Conservation (phyloP, 768 basidiomycete species). For the Floccularia luteovirens region DNA sequence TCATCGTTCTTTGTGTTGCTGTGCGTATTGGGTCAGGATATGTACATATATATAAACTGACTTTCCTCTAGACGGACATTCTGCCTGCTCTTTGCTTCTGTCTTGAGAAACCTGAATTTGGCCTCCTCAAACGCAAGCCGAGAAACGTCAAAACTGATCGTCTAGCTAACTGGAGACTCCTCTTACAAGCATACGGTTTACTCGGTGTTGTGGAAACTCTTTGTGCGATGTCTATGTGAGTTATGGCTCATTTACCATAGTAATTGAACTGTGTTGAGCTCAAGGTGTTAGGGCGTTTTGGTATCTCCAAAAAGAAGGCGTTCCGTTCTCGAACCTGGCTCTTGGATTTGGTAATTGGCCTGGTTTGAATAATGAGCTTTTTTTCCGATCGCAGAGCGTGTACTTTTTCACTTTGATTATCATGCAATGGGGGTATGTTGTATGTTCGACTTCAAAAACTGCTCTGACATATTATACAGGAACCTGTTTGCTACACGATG, state of each 20-base stretch:
- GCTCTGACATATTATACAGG: constrained; percentile 10
- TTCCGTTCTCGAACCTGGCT: not conserved
- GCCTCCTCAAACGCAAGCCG: constrained; percentile 46
- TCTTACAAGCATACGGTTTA: constrained; percentile 53
- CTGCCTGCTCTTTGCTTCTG: constrained; percentile 46
- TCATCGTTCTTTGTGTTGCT: constrained; percentile 45
- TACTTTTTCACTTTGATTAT: constrained; percentile 13
- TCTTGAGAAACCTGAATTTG: constrained; percentile 55
- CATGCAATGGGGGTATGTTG: constrained; percentile 13
- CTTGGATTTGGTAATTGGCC: not conserved
- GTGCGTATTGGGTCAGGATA: constrained; percentile 8
- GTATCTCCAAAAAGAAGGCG: not conserved
- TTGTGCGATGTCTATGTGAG: constrained; percentile 41
- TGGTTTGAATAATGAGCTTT: constrained; percentile 22
- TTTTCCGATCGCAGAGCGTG: constrained; percentile 38
- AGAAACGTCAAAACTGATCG: constrained; percentile 49
- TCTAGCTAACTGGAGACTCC: constrained; percentile 43
- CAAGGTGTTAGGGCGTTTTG: constrained; percentile 28
- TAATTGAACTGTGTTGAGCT: constrained; percentile 32
- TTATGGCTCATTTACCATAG: too few species aligned
- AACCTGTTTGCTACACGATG: constrained; percentile 51
- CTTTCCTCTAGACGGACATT: constrained; percentile 38
- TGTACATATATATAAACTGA: not conserved
- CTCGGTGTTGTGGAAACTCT: constrained; percentile 39
- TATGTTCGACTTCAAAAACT: not conserved